Conservation (phyloP, 2,329 filamentous ascomycete genomes). For the Phaeosphaeriaceae sp. region DNA sequence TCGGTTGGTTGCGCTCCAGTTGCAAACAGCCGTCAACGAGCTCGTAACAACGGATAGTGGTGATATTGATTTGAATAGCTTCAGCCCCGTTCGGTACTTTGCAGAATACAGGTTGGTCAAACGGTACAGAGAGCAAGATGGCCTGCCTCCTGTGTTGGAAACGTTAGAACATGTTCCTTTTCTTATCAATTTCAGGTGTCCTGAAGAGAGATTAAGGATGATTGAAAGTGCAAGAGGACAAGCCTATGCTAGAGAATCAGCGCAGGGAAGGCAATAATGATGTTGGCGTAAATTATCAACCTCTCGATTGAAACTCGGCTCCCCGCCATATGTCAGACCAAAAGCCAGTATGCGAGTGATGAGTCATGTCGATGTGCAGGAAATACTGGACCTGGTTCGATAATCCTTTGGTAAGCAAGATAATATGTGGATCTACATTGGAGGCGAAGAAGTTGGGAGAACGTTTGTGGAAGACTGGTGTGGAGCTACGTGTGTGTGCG, state of each 20-base stretch:
- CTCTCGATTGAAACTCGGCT: background rate
- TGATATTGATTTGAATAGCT: conserved; percentile 18
- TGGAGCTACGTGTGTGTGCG: no score
- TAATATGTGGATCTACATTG: no score
- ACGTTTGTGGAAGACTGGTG: no score
- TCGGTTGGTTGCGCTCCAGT: conserved; percentile 22
- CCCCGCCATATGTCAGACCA: background rate
- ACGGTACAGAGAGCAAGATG: conserved; percentile 12
- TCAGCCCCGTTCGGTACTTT: conserved; percentile 32
- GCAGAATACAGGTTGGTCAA: conserved; percentile 28
- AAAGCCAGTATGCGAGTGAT: background rate
- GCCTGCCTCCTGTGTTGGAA: conserved; percentile 17
- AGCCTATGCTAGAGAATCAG: conserved; percentile 5
- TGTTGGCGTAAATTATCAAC: background rate
- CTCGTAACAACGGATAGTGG: conserved; percentile 10
- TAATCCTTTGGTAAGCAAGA: conserved; percentile 2
- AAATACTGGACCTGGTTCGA: background rate
- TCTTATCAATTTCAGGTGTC: conserved; percentile 38
- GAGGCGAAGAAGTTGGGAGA: no score
- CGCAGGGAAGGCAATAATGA: background rate
- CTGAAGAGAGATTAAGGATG: conserved; percentile 17
- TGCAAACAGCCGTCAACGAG: conserved; percentile 31
- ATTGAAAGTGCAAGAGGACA: conserved; percentile 18
- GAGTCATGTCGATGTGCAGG: background rate
- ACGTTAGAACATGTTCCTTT: conserved; percentile 33